Evolutionary conservation across 495 filamentous ascomycete species (phyloP).

Genomic region (Penicillium herquei): DNA sequence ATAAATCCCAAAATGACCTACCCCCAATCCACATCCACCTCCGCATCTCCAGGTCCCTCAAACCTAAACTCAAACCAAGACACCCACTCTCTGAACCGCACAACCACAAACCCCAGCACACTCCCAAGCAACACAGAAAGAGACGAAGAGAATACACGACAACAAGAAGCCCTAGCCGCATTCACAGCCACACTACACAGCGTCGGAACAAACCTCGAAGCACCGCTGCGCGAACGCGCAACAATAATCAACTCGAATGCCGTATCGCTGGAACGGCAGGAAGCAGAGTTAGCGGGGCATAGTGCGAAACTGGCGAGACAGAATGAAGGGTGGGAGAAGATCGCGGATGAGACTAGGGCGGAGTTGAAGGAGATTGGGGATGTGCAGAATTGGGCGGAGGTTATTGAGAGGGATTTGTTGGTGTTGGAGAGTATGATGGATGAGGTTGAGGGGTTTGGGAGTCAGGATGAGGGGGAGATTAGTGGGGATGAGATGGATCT

Average conservation of each 20-base stretch:
- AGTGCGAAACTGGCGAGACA: conserved; percentile 68
- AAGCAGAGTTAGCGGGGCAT: conserved; percentile 62
- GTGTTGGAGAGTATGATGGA: conserved; percentile 84
- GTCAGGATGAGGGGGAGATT: not conserved
- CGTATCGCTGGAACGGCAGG: conserved; percentile 65
- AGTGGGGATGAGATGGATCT: too few species aligned
- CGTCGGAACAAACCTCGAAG: conserved; percentile 66
- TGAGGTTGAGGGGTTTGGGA: conserved; percentile 48
- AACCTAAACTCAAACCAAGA: not conserved
- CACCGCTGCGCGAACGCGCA: conserved; percentile 70
- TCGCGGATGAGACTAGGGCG: conserved; percentile 65
- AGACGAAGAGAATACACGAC: conserved; percentile 15
- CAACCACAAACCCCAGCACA: conserved; percentile 1
- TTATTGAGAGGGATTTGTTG: conserved; percentile 86
- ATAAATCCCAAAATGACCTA: too few species aligned
- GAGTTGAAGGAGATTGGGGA: conserved; percentile 91
- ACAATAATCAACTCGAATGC: conserved; percentile 73
- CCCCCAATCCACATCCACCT: too few species aligned
- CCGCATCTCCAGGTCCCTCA: too few species aligned
- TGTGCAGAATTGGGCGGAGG: conserved; percentile 97
- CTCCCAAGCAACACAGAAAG: not conserved
- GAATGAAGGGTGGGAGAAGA: conserved; percentile 65
- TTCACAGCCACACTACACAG: conserved; percentile 76
- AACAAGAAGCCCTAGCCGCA: conserved; percentile 66
- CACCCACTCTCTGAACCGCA: not conserved